These are phyloP conservation scores for Periglandula ipomoeae DNA, from an alignment of 2,329 filamentous ascomycete species.

Conservation along the genomic window DNA sequence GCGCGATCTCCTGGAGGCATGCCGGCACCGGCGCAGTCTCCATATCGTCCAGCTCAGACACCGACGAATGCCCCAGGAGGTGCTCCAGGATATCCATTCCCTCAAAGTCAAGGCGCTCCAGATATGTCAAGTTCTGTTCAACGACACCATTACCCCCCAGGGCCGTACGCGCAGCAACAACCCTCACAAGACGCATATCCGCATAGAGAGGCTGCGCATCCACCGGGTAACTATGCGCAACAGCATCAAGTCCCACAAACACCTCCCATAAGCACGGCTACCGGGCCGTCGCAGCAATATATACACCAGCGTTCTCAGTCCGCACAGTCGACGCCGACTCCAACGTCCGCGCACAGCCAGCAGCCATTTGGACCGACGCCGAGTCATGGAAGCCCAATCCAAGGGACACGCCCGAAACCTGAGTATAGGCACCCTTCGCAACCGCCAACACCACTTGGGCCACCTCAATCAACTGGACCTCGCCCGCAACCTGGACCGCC, in stretches of 20 bases:
- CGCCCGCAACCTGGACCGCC: constrained; percentile 32
- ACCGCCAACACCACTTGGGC: constrained; percentile 44
- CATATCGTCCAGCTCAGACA: constrained; percentile 41
- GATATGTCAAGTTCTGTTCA: constrained; percentile 41
- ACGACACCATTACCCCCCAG: constrained; percentile 41
- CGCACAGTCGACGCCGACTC: constrained; percentile 49
- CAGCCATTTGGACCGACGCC: constrained; percentile 42
- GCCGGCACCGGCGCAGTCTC: constrained; percentile 27
- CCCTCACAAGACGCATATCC: constrained; percentile 36
- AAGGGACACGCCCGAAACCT: constrained; percentile 33
- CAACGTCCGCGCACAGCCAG: constrained; percentile 53
- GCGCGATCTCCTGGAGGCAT: constrained; percentile 37
- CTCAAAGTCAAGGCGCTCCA: constrained; percentile 31
- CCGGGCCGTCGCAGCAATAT: constrained; percentile 24
- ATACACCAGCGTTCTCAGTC: constrained; percentile 47
- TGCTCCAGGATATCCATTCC: constrained; percentile 42
- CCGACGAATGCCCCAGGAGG: constrained; percentile 29
- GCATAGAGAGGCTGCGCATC: constrained; percentile 27
- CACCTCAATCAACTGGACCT: constrained; percentile 30
- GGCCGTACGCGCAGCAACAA: constrained; percentile 29
- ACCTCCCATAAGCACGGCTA: constrained; percentile 37
- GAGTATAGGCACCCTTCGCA: constrained; percentile 42
- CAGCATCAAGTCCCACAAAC: constrained; percentile 37
- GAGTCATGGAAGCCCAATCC: constrained; percentile 43
- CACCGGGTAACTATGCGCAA: constrained; percentile 32